phyloP scores from a whole-genome alignment of 2,329 filamentous ascomycete genomes.

The Zalaria obscura region DNA sequence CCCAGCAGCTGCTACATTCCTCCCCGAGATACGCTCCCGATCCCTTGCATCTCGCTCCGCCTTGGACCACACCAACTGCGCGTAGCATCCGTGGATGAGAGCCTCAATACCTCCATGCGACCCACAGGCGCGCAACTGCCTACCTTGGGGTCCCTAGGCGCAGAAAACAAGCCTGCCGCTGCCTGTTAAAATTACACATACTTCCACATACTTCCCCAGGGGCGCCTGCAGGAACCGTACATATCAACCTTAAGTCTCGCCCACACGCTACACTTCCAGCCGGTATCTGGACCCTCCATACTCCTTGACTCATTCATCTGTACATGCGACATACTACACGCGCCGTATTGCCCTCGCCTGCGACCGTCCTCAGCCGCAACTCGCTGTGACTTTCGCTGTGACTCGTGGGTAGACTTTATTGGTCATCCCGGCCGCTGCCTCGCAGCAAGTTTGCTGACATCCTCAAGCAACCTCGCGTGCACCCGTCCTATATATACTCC shows the following conservation, averaged over 20 bases:
- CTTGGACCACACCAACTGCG: neutral
- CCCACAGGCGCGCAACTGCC: conserved; percentile 2
- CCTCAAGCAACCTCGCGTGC: neutral
- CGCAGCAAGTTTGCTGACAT: neutral
- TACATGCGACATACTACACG: neutral
- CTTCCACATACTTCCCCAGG: conserved; percentile 1
- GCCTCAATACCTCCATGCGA: conserved; percentile 4
- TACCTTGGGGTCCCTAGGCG: neutral
- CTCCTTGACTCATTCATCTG: neutral
- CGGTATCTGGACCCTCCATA: neutral
- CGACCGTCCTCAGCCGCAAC: neutral
- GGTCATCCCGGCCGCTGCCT: neutral
- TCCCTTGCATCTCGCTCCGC: neutral
- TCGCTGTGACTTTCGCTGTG: too few species aligned
- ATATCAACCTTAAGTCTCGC: neutral
- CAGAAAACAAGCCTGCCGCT: neutral
- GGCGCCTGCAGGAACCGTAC: neutral
- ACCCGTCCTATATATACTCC: neutral
- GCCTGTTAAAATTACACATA: conserved; percentile 7
- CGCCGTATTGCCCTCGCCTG: neutral
- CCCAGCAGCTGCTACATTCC: neutral
- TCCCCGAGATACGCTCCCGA: neutral
- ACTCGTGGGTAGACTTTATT: neutral
- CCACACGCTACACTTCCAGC: neutral
- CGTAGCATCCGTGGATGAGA: neutral